These are phyloP conservation scores for Dictyostelium firmibasis DNA, from an alignment of 78 protist genomes.

Conservation along the genomic window DNA sequence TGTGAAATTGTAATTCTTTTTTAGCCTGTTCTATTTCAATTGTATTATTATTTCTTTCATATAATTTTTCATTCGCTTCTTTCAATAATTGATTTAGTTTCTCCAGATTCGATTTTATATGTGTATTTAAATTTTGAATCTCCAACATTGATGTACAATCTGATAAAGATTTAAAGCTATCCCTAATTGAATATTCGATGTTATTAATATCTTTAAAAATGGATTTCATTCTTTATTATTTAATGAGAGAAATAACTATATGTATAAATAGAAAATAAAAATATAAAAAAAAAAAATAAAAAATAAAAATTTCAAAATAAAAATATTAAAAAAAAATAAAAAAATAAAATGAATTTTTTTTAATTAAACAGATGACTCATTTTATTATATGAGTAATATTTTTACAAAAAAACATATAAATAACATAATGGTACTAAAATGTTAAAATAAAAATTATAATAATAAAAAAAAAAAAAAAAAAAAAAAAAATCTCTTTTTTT, in stretches of 20 bases:
- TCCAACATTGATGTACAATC: background rate
- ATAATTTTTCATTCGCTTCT: background rate
- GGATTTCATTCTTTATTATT: background rate
- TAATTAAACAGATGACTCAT: no score
- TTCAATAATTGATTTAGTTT: conserved; percentile 15
- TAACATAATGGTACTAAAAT: no score
- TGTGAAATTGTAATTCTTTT: conserved; percentile 58
- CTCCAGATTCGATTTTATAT: conserved; percentile 36
- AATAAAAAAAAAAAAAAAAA: no score
- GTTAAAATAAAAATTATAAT: no score
- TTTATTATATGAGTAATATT: no score
- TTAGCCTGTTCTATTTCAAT: background rate
- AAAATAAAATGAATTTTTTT: no score
- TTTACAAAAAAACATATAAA: no score
- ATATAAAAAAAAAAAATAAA: no score
- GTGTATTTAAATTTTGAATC: conserved; percentile 27
- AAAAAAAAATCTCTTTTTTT: no score
- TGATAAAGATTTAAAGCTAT: conserved; percentile 27
- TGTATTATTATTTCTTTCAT: conserved; percentile 25
- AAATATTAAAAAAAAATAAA: no score
- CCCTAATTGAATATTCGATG: conserved; percentile 45
- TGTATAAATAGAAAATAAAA: background rate
- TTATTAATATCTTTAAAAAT: conserved; percentile 44
- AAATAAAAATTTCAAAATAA: no score
- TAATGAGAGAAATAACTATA: background rate